Evolutionary conservation across 257 asterid species (phyloP).

Genomic region (Plectranthus barbatus): DNA sequence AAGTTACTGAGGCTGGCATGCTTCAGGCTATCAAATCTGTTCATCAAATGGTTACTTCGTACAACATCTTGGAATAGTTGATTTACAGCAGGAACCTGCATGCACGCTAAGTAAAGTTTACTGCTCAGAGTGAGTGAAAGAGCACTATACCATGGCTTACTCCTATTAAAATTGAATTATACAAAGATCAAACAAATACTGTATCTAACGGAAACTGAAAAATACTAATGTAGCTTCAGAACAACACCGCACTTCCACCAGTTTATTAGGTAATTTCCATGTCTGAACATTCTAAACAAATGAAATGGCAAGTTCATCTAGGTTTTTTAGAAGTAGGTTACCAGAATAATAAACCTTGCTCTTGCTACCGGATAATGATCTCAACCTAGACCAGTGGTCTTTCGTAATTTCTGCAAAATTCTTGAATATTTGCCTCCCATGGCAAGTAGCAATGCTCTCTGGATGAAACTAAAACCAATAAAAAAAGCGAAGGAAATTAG

Average conservation of each 20-base stretch:
- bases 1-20: conserved; percentile 21
- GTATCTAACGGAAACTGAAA: neutral
- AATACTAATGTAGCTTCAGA: neutral
- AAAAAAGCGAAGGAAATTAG: conserved; percentile 5
- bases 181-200: neutral
- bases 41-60: conserved; percentile 36
- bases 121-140: conserved; percentile 64
- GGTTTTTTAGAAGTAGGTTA: conserved; percentile 31
- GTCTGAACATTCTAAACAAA: neutral
- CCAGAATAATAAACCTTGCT: conserved; percentile 47
- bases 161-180: neutral
- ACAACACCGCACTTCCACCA: neutral
- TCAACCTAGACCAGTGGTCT: conserved; percentile 66
- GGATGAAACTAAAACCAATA: conserved; percentile 84
- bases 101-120: conserved; percentile 83
- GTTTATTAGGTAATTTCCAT: neutral
- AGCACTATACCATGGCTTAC: conserved; percentile 1
- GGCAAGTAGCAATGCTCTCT: conserved; percentile 81
- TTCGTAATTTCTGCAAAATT: conserved; percentile 79
- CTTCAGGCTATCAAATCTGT: conserved; percentile 32
- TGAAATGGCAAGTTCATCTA: neutral
- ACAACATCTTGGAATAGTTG: conserved; percentile 44
- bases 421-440: conserved; percentile 78
- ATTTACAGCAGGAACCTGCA: conserved; percentile 67
- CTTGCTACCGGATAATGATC: conserved; percentile 40